These are phyloP conservation scores for Glycine latifolia DNA, from an alignment of 306 rosid genomes.

Conservation along the genomic window DNA sequence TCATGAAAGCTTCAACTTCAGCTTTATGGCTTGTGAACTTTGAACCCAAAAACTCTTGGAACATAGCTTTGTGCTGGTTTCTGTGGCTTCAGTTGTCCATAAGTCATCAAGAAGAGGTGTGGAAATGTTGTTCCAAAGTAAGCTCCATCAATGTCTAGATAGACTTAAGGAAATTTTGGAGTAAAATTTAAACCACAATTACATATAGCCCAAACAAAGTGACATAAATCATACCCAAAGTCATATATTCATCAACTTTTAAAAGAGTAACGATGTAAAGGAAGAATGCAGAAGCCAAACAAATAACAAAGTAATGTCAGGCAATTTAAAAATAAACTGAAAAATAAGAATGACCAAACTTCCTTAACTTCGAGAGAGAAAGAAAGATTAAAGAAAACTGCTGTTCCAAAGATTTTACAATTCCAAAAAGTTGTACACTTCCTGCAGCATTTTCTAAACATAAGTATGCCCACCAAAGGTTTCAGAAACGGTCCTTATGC, in stretches of 20 bases:
- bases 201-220: constrained; percentile 30
- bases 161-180: constrained; percentile 61
- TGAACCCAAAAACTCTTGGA: constrained; percentile 92
- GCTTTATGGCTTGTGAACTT: constrained; percentile 90
- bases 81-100: constrained; percentile 90
- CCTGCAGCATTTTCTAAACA: neutral
- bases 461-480: neutral
- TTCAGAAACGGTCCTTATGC: constrained; percentile 3
- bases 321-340: neutral
- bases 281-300: constrained; percentile 15
- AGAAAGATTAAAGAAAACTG: neutral
- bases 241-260: neutral
- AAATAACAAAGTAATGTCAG: neutral
- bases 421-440: constrained; percentile 9
- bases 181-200: constrained; percentile 31
- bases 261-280: neutral
- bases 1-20: constrained; percentile 48
- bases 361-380: neutral
- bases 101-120: constrained; percentile 97
- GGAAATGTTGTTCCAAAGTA: constrained; percentile 98
- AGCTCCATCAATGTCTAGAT: constrained; percentile 97
- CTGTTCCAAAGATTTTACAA: constrained; percentile 10
- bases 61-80: constrained; percentile 86
- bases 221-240: constrained; percentile 17
- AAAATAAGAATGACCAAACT: neutral